These are phyloP conservation scores for Pleurozium schreberi DNA, from an alignment of 225 moss, liverwort and hornwort species.

Conservation along the genomic window DNA sequence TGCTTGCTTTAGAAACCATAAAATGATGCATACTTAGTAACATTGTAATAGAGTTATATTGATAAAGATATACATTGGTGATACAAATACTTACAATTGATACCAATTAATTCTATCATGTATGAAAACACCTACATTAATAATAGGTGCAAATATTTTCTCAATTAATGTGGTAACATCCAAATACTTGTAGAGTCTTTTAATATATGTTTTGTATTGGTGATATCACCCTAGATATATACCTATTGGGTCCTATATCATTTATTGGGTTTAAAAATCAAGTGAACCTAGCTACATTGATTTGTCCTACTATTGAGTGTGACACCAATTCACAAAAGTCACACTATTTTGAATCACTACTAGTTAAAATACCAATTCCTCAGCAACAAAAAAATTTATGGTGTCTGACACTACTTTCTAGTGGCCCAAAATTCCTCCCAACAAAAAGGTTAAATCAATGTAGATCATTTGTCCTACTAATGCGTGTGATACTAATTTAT, in stretches of 20 bases:
- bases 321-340: neutral
- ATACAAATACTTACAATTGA: neutral
- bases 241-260: no score
- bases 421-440: neutral
- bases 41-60: no score
- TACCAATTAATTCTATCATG: neutral
- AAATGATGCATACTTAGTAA: neutral
- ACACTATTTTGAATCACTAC: neutral
- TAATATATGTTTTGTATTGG: no score
- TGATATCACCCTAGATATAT: no score
- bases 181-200: neutral
- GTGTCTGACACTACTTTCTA: neutral
- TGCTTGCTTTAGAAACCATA: neutral
- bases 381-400: no score
- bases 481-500: neutral
- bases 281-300: rapidly evolving
- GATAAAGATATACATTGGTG: neutral
- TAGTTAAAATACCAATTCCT: neutral
- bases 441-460: neutral
- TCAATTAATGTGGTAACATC: no score
- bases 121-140: neutral
- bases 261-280: neutral
- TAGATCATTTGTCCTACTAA: no score
- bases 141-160: neutral
- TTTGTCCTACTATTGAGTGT: neutral